Evolutionary conservation across 768 basidiomycete genomes (phyloP).

Genomic region (Mycena albidolilacea): DNA sequence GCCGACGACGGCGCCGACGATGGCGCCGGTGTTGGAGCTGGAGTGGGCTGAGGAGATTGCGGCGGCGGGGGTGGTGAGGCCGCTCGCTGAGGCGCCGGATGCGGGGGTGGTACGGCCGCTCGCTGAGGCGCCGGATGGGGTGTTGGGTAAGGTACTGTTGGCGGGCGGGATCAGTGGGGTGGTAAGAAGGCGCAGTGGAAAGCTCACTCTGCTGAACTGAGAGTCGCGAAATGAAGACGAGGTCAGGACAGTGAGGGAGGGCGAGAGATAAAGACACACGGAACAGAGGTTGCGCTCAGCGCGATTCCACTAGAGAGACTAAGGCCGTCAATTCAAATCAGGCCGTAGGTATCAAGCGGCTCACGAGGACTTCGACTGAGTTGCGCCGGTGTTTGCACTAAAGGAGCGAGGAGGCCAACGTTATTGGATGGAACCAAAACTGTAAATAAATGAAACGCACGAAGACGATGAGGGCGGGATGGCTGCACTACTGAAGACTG

Average conservation of each 20-base stretch:
- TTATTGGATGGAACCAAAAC: background rate
- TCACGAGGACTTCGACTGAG: slow-evolving; percentile 7
- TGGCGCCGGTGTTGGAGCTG: slow-evolving; percentile 40
- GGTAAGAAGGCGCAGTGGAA: background rate
- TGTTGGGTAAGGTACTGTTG: background rate
- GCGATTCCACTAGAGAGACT: background rate
- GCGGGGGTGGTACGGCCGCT: background rate
- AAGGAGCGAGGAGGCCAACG: background rate
- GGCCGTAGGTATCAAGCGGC: background rate
- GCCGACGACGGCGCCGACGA: slow-evolving; percentile 51
- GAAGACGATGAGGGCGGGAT: background rate
- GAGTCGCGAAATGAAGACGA: background rate
- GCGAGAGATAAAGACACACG: slow-evolving; percentile 3
- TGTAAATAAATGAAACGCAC: background rate
- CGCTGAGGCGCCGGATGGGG: background rate
- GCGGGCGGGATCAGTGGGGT: background rate
- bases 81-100: slow-evolving; percentile 1
- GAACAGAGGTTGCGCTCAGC: background rate
- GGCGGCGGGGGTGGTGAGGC: slow-evolving; percentile 2
- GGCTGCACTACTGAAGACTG: background rate
- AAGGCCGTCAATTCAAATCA: background rate
- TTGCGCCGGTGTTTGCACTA: background rate
- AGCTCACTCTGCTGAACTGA: slow-evolving; percentile 13
- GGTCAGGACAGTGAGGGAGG: background rate
- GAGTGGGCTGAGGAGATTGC: slow-evolving; percentile 9